Percentiles rank a stretch among this genome's conserved stretches.
Evolutionary conservation across 2,329 filamentous ascomycete species (phyloP).

Genomic region (Fusarium xyrophilum): DNA sequence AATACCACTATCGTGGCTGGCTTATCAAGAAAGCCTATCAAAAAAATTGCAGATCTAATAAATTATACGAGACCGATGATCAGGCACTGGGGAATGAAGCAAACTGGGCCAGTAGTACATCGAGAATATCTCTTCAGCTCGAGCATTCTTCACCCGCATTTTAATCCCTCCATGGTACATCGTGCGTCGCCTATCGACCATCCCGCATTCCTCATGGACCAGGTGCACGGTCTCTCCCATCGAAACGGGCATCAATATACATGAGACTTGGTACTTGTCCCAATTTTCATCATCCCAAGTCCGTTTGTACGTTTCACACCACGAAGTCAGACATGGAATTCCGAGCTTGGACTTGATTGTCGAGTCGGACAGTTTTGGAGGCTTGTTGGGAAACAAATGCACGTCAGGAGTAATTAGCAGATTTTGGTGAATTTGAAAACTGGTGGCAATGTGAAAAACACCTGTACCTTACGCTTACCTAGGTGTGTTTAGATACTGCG

Average conservation of each 20-base stretch:
- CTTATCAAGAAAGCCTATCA: neutral
- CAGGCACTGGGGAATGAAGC: neutral
- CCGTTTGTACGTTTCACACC: neutral
- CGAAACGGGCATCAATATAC: neutral
- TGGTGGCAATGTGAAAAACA: neutral
- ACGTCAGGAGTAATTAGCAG: neutral
- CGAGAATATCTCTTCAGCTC: neutral
- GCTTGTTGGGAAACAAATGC: neutral
- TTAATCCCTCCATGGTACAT: neutral
- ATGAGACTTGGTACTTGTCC: neutral
- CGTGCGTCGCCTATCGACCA: neutral
- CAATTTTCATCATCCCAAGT: neutral
- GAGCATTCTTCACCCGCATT: neutral
- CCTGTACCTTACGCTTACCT: neutral
- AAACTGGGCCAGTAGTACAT: neutral
- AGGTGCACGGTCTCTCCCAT: conserved; percentile 9
- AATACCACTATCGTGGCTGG: conserved; percentile 10
- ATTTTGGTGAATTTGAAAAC: neutral
- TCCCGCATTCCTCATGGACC: neutral
- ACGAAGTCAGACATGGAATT: neutral
- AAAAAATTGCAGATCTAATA: neutral
- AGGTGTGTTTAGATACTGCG: neutral
- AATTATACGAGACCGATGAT: neutral
- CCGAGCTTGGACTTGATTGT: conserved; percentile 6
- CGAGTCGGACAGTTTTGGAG: neutral